Conservation (phyloP, 345 rosid species). For the Rubroshorea leprosula region DNA sequence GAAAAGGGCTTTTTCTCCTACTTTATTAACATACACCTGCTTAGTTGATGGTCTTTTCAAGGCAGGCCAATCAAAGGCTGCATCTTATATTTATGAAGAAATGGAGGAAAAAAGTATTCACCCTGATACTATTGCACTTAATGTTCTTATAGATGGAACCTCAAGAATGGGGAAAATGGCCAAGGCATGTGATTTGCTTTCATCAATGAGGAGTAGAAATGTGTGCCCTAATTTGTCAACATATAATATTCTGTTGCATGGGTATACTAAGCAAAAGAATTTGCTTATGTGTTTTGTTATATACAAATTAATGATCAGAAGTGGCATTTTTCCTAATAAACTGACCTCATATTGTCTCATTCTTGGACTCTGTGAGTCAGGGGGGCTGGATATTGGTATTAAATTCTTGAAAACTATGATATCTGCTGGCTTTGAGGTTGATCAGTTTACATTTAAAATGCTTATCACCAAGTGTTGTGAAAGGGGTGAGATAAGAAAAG, state of each 20-base stretch:
- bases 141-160: conserved; percentile 50
- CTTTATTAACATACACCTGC: conserved; percentile 46
- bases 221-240: conserved; percentile 53
- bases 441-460: conserved; percentile 47
- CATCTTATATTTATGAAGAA: conserved; percentile 36
- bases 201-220: conserved; percentile 31
- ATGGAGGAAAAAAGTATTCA: conserved; percentile 38
- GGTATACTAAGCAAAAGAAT: conserved; percentile 57
- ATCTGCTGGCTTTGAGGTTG: conserved; percentile 43
- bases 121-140: conserved; percentile 52
- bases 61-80: conserved; percentile 59
- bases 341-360: conserved; percentile 63
- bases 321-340: conserved; percentile 52
- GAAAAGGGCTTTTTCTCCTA: conserved; percentile 36
- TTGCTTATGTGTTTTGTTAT: conserved; percentile 37
- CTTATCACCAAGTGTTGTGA: conserved; percentile 52
- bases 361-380: conserved; percentile 58
- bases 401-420: conserved; percentile 56
- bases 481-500: conserved; percentile 33
- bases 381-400: conserved; percentile 53
- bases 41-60: conserved; percentile 67
- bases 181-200: conserved; percentile 34
- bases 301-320: conserved; percentile 38
- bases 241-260: conserved; percentile 72
- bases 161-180: conserved; percentile 60